phyloP scores from a whole-genome alignment of 2,329 filamentous ascomycete genomes.

The Passalora sequoiae region DNA sequence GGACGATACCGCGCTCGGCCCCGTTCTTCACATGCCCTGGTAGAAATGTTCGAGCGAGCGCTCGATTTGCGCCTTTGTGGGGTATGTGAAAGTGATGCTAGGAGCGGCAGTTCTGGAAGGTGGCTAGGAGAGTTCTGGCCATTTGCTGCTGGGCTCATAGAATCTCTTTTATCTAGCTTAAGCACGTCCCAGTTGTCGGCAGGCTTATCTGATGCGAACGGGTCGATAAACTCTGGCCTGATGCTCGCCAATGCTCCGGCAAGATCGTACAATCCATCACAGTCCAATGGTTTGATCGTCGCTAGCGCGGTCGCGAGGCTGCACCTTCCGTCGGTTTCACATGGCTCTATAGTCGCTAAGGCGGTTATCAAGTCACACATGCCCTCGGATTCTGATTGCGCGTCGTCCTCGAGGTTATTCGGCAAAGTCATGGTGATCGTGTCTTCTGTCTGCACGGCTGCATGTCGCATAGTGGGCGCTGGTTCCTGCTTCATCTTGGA shows the following conservation, averaged over 20 bases:
- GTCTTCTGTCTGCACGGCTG: neutral
- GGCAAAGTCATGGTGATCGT: neutral
- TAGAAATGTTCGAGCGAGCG: neutral
- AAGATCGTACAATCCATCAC: neutral
- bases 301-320: neutral
- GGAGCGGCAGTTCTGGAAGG: neutral
- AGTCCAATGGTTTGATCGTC: neutral
- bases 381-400: neutral
- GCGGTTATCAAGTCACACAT: neutral
- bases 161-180: slow-evolving; percentile 6
- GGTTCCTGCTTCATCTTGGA: neutral
- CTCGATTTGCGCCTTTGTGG: slow-evolving; percentile 1
- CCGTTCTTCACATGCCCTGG: slow-evolving; percentile 1
- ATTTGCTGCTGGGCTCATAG: slow-evolving; percentile 3
- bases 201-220: neutral
- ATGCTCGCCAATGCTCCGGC: neutral
- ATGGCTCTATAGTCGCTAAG: neutral
- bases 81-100: neutral
- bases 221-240: neutral
- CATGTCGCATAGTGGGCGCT: neutral
- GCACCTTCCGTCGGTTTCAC: neutral
- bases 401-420: neutral
- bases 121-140: neutral
- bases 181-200: neutral
- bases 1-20: slow-evolving; percentile 10